phyloP scores from a whole-genome alignment of 306 rosid genomes.

The cucumber (Cucumis sativus) region Cucumber_9930_V3 NC_026659.2:1594001-1594500 shows the following conservation, averaged over 20 bases:
- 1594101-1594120: background rate
- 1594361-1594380: background rate
- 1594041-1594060: no score
- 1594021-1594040: background rate
- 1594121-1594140: background rate
- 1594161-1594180: background rate
- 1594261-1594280: background rate
- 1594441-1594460: background rate
- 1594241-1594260: background rate
- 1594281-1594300: background rate
- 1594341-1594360: background rate
- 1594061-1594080: no score
- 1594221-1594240: background rate
- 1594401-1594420: slow-evolving; percentile 4
- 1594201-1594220: background rate
- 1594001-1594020: background rate
- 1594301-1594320: background rate
- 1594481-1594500: background rate
- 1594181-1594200: background rate
- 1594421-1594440: background rate
- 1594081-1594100: no score
- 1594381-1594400: slow-evolving; percentile 6
- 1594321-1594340: background rate
- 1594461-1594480: background rate
- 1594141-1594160: background rate